Evolutionary conservation across 2,329 filamentous ascomycete species (phyloP).

Genomic region (Penicillium sp.): DNA sequence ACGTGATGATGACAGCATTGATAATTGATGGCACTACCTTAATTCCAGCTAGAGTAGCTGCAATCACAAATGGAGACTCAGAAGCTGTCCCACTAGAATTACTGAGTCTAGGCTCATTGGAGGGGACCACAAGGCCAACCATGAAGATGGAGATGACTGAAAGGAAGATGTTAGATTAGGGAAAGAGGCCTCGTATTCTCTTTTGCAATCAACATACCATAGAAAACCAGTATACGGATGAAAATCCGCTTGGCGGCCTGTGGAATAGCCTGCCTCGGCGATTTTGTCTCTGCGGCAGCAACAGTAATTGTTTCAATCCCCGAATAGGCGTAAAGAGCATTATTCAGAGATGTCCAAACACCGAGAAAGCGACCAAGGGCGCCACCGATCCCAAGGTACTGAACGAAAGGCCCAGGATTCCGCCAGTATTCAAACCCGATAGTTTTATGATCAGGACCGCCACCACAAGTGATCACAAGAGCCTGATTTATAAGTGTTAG

Average conservation of each 20-base stretch:
- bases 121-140: conserved; percentile 1
- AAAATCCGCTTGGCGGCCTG: conserved; percentile 10
- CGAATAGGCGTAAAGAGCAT: conserved; percentile 4
- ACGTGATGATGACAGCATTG: conserved; percentile 12
- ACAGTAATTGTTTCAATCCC: conserved; percentile 11
- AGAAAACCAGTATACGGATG: conserved; percentile 8
- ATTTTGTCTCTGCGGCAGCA: conserved; percentile 10
- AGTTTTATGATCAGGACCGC: conserved; percentile 7
- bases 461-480: conserved; percentile 10
- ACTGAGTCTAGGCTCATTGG: conserved; percentile 1
- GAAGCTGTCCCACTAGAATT: conserved; percentile 6
- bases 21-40: conserved; percentile 9
- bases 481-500: not conserved
- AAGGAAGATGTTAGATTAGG: not conserved
- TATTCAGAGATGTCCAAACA: conserved; percentile 10
- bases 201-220: not conserved
- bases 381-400: conserved; percentile 6
- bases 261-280: conserved; percentile 10
- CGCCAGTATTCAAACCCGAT: conserved; percentile 14
- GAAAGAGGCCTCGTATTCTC: too few relatives aligned
- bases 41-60: conserved; percentile 6
- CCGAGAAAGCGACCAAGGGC: conserved; percentile 10
- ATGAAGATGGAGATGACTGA: not conserved
- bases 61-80: conserved; percentile 10
- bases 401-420: conserved; percentile 5